Evolutionary conservation across 2,329 filamentous ascomycete species (phyloP), one percentile per base, ranked within the genome.

Genomic region (Ramularia collo-cygni): DNA sequence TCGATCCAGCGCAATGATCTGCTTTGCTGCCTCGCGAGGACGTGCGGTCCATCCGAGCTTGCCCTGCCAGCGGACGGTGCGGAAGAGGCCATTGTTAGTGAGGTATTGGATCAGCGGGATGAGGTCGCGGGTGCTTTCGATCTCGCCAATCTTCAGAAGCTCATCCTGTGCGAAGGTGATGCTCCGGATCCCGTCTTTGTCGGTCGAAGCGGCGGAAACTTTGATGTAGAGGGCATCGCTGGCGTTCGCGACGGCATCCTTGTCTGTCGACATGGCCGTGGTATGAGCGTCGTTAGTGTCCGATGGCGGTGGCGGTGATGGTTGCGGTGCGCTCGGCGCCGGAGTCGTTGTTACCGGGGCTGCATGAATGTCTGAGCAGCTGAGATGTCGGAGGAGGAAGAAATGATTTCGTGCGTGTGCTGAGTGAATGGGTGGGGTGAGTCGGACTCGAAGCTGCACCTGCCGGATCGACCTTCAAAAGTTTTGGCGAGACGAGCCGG

Each of bases 1-100:
- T 44, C 77, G 62, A 43, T 62, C 72, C 41, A 80, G 65, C 40
- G 64, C 65, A 15, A 57, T 55, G 43, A 71, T 56, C 37, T 65
- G 66, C 31, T 40, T 34, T 2, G 53, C 51, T 3, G 49, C 49
- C 24, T 47, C 47, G 6, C 48, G 44, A 13, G 55, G 56, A 28
- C 54, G 44, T 5, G 43, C 43, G 35, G 35, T 49, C 55, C 55
- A 64, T 46, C 52, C 57, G 4, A 58, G 48, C 13, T 53, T 55
- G 12, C 52, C 51, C 7, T 51, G 45, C 19, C 48, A 38, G 26
- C 51, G 52, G 36, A 59, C 44, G 8, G 59, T 51, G 27, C 60
- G 60, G 42, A 64, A 50, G 27, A 63, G 50, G 38, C 50, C 41
- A 21, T 51, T 43, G 15, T 53, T 46, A 34, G 54, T 48, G 24